phyloP scores from a whole-genome alignment of 163 green algal genomes.

The Volvox carteri region DNA sequence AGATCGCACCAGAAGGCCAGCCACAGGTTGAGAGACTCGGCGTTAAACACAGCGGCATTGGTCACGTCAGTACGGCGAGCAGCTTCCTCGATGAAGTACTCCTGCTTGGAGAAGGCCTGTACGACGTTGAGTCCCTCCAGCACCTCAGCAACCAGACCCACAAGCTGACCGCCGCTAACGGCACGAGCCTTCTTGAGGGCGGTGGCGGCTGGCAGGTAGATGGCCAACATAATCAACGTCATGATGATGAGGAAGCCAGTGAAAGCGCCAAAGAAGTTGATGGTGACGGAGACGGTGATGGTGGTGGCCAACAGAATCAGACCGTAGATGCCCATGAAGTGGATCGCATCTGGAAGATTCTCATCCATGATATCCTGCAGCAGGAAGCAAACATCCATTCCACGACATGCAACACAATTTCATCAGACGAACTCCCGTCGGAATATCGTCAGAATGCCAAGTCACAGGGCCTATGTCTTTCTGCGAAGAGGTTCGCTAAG shows the following conservation, averaged over 20 bases:
- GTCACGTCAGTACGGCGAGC: conserved; percentile 63
- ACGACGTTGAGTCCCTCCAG: conserved; percentile 77
- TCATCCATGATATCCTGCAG: conserved; percentile 74
- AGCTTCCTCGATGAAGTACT: conserved; percentile 60
- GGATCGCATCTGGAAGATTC: conserved; percentile 72
- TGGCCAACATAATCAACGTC: conserved; percentile 66
- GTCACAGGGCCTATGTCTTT: neutral
- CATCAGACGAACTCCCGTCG: no score
- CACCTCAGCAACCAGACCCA: conserved; percentile 74
- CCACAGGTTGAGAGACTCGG: conserved; percentile 79
- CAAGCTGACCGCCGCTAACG: conserved; percentile 67
- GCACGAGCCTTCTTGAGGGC: conserved; percentile 73
- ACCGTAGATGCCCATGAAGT: conserved; percentile 75
- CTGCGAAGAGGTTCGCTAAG: neutral
- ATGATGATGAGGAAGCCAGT: conserved; percentile 65
- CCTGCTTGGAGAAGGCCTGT: conserved; percentile 72
- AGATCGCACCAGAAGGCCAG: conserved; percentile 78
- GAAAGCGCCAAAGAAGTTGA: conserved; percentile 72
- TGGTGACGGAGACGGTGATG: conserved; percentile 77
- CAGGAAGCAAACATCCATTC: neutral
- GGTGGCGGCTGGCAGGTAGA: conserved; percentile 78
- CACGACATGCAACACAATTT: no score
- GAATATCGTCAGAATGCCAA: neutral
- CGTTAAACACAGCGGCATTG: conserved; percentile 74
- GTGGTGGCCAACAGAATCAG: conserved; percentile 78